Conservation (phyloP, 1,284 basidiomycete species). For the Ceratobasidium sp. region DNA sequence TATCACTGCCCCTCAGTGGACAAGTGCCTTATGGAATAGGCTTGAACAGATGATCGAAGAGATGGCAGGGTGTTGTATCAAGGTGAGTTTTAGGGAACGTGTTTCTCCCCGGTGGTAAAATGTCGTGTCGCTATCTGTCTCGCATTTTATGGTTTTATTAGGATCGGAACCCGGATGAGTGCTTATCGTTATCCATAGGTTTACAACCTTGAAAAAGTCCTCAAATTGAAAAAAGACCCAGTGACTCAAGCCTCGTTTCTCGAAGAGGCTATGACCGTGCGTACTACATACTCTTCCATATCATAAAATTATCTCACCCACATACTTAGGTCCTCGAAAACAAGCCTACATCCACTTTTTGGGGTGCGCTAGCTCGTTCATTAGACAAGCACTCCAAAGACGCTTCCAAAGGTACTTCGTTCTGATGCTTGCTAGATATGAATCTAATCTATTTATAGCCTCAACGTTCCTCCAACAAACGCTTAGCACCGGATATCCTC, state of each 20-base stretch:
- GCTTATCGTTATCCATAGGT: slow-evolving; percentile 64
- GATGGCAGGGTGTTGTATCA: slow-evolving; percentile 90
- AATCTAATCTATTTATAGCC: slow-evolving; percentile 59
- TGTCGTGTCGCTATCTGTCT: too few species aligned
- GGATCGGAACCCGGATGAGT: neutral
- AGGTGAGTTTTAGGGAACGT: slow-evolving; percentile 63
- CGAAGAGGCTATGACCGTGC: slow-evolving; percentile 90
- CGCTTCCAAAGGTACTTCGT: slow-evolving; percentile 71
- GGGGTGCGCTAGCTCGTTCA: slow-evolving; percentile 83
- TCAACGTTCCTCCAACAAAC: slow-evolving; percentile 90
- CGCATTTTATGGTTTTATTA: too few species aligned
- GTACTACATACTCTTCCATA: slow-evolving; percentile 17
- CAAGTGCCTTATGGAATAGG: slow-evolving; percentile 82
- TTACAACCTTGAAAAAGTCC: slow-evolving; percentile 93
- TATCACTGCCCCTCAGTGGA: slow-evolving; percentile 84
- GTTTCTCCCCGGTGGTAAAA: neutral
- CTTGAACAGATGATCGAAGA: slow-evolving; percentile 89
- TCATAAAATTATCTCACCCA: neutral
- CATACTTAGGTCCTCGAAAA: slow-evolving; percentile 78
- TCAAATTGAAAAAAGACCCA: slow-evolving; percentile 87
- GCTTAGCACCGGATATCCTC: slow-evolving; percentile 85
- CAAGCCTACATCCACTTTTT: slow-evolving; percentile 91
- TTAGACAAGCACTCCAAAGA: slow-evolving; percentile 85
- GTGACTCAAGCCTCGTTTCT: slow-evolving; percentile 83
- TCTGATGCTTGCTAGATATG: neutral